Conservation (phyloP, 768 basidiomycete species). For the Russula dissimulans region DNA sequence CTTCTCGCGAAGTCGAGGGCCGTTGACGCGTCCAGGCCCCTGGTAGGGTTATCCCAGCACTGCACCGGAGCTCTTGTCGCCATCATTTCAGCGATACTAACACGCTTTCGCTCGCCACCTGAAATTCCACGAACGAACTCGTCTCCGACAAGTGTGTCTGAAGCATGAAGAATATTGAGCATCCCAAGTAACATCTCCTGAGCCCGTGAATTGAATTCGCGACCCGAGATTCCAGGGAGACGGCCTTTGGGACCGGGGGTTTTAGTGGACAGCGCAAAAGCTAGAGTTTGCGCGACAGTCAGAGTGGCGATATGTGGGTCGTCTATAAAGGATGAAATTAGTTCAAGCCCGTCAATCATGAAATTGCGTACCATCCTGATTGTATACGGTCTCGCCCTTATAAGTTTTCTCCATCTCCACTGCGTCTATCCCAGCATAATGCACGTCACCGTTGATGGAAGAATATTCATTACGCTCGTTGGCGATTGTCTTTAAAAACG, state of each 20-base stretch:
- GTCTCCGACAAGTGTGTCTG: slow-evolving; percentile 72
- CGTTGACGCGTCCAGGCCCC: slow-evolving; percentile 78
- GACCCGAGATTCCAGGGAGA: slow-evolving; percentile 54
- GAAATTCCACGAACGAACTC: slow-evolving; percentile 78
- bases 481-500: slow-evolving; percentile 77
- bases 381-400: slow-evolving; percentile 73
- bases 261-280: slow-evolving; percentile 62
- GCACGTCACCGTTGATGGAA: slow-evolving; percentile 58
- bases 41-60: slow-evolving; percentile 78
- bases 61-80: slow-evolving; percentile 71
- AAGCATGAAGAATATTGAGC: slow-evolving; percentile 79
- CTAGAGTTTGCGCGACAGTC: slow-evolving; percentile 69
- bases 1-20: slow-evolving; percentile 80
- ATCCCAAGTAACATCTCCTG: slow-evolving; percentile 59
- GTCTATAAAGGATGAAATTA: slow-evolving; percentile 35
- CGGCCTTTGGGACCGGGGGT: slow-evolving; percentile 68
- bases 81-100: slow-evolving; percentile 85
- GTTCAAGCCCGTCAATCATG: slow-evolving; percentile 17
- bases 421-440: slow-evolving; percentile 72
- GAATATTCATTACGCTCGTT: slow-evolving; percentile 64
- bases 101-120: slow-evolving; percentile 71
- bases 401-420: slow-evolving; percentile 68
- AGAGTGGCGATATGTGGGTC: slow-evolving; percentile 79
- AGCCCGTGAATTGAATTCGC: slow-evolving; percentile 48
- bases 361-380: slow-evolving; percentile 50